Base-by-base conservation (phyloP, 2,329 filamentous ascomycete species). In the Tolypocladium cylindrosporum region DNA sequence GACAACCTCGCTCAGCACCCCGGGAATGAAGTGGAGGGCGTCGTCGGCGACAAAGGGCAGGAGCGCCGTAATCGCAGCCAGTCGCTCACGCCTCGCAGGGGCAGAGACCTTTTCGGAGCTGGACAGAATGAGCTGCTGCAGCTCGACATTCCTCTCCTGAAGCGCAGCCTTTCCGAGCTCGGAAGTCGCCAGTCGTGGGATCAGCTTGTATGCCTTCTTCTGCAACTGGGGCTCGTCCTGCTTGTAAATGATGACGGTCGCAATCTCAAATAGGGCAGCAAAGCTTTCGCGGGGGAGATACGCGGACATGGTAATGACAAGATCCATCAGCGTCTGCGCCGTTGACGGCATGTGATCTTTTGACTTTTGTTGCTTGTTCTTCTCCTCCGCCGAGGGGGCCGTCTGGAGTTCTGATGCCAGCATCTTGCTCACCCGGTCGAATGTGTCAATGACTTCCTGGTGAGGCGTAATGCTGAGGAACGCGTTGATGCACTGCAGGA, bases 161-260 rank as follows among this genome's bases (percentile, higher is more conserved):
- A 99, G 80, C 4, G 93, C 92, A n/a, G 78, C 75, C 64, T 83
- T 84, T 52, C 94, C 94, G 54, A 81, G 83, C 40, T 89, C 84
- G 1, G 92, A 96, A 62, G 90, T 88, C 1, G 90, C 88, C 45
- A 99, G 82, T 57, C 94, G 87, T 4, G 94, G 93, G 55, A 99
- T 95, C 55, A 99, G 83, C 77, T 97, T 97, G 79, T 99, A 99
- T 0, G 94, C 93, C 75, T 99, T 99, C 83, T 99, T 99, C 72
- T 97, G 93, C 41, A 99, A 78, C 71, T 97, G 93, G 11, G 93
- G 89, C 68, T 97, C 93, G 42, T 89, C 82, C 58, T 88, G 81
- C 68, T 87, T 90, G 70, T 88, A 86, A 64, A 97, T 87, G 58
- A 97, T 88, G 34, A 90, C 81, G 0, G 89, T 81, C 0, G 93